Base-by-base conservation (phyloP, 2,329 filamentous ascomycete genomes). In the Scolecobasidium constrictum region DNA sequence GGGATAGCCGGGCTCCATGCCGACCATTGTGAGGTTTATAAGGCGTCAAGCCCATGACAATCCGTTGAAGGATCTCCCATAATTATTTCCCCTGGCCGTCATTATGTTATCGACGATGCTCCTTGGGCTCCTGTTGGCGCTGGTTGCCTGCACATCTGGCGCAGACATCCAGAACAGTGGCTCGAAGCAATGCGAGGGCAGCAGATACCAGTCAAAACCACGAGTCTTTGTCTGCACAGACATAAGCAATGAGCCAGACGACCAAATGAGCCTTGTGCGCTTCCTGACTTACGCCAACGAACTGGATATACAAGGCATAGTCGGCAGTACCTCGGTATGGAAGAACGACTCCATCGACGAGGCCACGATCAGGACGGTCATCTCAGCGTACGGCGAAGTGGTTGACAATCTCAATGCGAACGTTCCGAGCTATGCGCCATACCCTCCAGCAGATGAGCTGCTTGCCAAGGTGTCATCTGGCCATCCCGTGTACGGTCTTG, bases 321-420 rank as follows among this genome's bases (percentile, higher is more conserved):
- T 46, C 19, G 50, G 40, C 7, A 42, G 46, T 20, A 53, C 51
- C 9, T 49, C 47, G 4, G 44, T 35, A 17, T 49, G 47, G 45
- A 43, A 45, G 28, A 51, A 52, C 38, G 44, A 50, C 35, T 45
- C 48, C 12, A 45, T 49, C 21, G 46, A 50, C 34, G 33, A 37
- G 1, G 38, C 40, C 4, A 46, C 47, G 5, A 55, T 58, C 34
- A 43, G 50, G 12, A 47, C 51, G n/a, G 51, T 56, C 15, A 54
- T 56, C 13, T 35, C 44, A 23, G 56, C 49, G 3, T 60, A 58
- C 38, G 49, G 48, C 20, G 46, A 58, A 3, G 53, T 55, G 6
- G 44, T 50, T 15, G 59, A 65, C 18, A 73, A 68, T 43, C 60
- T 75, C 17, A 55, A 57, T 37, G 38, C 46, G 1, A 66, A 74